phyloP scores from a whole-genome alignment of 495 filamentous ascomycete species.

The Penicillium chermesinum region DNA sequence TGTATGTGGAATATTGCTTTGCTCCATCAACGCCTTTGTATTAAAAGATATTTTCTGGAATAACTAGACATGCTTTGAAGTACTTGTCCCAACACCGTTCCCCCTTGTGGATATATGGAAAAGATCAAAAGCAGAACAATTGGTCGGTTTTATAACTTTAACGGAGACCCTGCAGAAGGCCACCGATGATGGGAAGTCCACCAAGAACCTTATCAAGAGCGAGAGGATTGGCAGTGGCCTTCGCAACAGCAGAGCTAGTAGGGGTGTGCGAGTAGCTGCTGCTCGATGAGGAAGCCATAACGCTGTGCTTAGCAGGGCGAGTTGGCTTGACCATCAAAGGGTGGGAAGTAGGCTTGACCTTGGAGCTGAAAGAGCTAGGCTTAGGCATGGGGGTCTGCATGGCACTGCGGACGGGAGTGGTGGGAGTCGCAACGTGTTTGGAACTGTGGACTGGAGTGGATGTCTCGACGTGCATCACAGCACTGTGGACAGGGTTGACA shows the following conservation, averaged over 20 bases:
- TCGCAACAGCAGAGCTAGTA: constrained; percentile 6
- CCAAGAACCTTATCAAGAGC: constrained; percentile 5
- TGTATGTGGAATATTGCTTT: background rate
- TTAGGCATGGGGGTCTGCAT: background rate
- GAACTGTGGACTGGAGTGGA: background rate
- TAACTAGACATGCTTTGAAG: constrained; percentile 17
- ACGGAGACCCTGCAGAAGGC: constrained; percentile 7
- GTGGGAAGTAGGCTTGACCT: background rate
- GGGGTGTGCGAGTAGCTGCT: background rate
- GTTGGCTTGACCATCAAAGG: background rate
- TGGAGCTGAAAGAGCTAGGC: constrained; percentile 5
- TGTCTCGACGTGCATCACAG: background rate
- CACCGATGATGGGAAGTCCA: constrained; percentile 6
- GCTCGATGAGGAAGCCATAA: background rate
- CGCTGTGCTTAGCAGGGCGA: background rate
- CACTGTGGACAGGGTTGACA: background rate
- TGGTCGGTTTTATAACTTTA: background rate
- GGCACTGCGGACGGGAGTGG: background rate
- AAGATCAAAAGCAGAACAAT: constrained; percentile 2
- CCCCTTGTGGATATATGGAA: constrained; percentile 8
- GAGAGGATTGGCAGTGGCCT: constrained; percentile 1
- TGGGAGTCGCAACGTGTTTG: background rate
- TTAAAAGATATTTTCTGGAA: constrained; percentile 17
- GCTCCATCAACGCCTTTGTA: constrained; percentile 4
- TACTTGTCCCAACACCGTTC: constrained; percentile 5